phyloP scores from a whole-genome alignment of 768 basidiomycete genomes.

The Amanita jacksonii region DNA sequence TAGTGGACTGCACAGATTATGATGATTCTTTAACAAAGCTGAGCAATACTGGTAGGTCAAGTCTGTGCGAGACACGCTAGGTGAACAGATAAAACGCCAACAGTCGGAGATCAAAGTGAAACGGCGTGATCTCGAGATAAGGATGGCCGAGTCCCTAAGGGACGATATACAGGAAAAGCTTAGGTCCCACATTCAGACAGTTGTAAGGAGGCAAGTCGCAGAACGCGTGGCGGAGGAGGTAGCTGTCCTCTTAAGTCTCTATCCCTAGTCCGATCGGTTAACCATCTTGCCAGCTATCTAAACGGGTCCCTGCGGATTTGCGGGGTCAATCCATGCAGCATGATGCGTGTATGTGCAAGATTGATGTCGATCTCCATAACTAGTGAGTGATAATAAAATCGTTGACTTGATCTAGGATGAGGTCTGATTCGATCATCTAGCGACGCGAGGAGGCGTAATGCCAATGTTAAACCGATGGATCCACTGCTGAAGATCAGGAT shows the following conservation, averaged over 20 bases:
- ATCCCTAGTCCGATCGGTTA: too few species aligned
- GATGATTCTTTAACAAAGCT: not conserved
- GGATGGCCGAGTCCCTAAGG: constrained; percentile 32
- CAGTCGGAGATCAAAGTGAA: constrained; percentile 28
- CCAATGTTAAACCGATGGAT: not conserved
- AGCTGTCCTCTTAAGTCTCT: too few species aligned
- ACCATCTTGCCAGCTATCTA: not conserved
- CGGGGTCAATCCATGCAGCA: not conserved
- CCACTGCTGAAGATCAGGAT: not conserved
- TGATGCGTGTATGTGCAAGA: not conserved
- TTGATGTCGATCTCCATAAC: not conserved
- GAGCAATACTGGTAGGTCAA: constrained; percentile 28
- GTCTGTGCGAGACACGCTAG: constrained; percentile 26
- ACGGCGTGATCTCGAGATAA: constrained; percentile 23
- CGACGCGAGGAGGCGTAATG: constrained; percentile 1
- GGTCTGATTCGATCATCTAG: not conserved
- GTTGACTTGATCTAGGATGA: too few species aligned
- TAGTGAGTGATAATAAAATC: too few species aligned
- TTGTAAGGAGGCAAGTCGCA: constrained; percentile 28
- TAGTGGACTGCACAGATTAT: constrained; percentile 11
- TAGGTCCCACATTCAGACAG: constrained; percentile 25
- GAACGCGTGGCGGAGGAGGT: constrained; percentile 23
- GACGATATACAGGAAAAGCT: constrained; percentile 25
- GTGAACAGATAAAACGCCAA: constrained; percentile 29
- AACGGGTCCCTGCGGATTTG: not conserved